These are phyloP conservation scores for Thielaviopsis punctulata DNA, from an alignment of 2,329 filamentous ascomycete species.

Conservation along the genomic window DNA sequence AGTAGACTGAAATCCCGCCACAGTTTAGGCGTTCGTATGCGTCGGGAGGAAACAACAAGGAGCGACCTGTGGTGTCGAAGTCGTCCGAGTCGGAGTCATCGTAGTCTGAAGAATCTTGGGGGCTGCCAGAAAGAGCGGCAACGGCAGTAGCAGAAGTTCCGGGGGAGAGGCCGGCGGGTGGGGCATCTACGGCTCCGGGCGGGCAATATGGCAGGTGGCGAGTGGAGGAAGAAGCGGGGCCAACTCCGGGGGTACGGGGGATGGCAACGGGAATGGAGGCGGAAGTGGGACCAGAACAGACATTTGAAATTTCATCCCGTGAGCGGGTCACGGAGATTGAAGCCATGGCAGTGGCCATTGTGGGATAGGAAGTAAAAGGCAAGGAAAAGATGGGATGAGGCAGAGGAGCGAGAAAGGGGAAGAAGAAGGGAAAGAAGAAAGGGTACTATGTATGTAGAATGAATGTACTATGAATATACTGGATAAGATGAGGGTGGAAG, in stretches of 20 bases:
- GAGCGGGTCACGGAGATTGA: neutral
- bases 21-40: conserved; percentile 35
- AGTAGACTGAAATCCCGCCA: conserved; percentile 46
- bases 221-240: neutral
- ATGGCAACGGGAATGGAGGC: conserved; percentile 1
- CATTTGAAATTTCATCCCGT: neutral
- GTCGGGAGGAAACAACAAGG: conserved; percentile 59
- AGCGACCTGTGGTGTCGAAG: conserved; percentile 34
- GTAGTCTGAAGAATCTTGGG: conserved; percentile 32
- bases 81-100: conserved; percentile 1
- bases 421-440: neutral
- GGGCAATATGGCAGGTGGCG: conserved; percentile 10
- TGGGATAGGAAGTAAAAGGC: neutral
- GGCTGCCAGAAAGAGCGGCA: conserved; percentile 17
- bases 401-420: neutral
- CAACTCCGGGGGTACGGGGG: neutral
- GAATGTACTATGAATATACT: too few species aligned
- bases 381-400: neutral
- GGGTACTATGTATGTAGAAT: too few species aligned
- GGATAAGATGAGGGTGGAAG: too few species aligned
- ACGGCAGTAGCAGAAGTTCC: neutral
- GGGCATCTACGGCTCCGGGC: conserved; percentile 2
- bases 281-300: neutral
- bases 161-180: neutral
- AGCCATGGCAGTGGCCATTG: conserved; percentile 8